phyloP scores from a whole-genome alignment of 2,329 filamentous ascomycete species.

The Arachnopeziza araneosa region DNA sequence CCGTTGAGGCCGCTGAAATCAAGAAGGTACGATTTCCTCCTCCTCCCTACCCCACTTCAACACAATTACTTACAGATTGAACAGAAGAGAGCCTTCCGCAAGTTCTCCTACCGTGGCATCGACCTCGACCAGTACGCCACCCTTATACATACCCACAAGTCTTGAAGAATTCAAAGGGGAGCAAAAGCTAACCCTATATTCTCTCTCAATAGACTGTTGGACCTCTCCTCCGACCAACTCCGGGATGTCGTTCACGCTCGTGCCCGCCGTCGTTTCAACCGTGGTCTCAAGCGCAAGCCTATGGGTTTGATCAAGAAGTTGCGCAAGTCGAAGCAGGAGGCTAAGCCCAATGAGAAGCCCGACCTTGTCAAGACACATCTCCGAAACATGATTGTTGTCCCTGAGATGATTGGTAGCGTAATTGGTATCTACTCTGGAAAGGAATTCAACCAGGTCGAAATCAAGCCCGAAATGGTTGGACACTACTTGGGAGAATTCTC shows the following conservation, averaged over 20 bases:
- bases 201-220: conserved; percentile 70
- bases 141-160: conserved; percentile 16
- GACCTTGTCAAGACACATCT: conserved; percentile 99
- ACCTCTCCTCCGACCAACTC: conserved; percentile 97
- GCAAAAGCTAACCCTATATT: conserved; percentile 31
- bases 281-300: conserved; percentile 98
- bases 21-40: conserved; percentile 55
- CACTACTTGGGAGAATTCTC: conserved; percentile 99
- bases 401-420: conserved; percentile 99
- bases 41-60: neutral
- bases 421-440: conserved; percentile 99
- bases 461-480: conserved; percentile 99
- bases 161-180: conserved; percentile 31
- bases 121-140: conserved; percentile 94
- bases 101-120: conserved; percentile 99
- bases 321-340: conserved; percentile 98
- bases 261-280: conserved; percentile 98
- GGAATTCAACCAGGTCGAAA: conserved; percentile 99
- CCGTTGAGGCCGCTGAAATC: conserved; percentile 97
- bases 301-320: conserved; percentile 99
- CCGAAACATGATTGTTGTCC: conserved; percentile 99
- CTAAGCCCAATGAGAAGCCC: conserved; percentile 99
- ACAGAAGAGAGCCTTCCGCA: conserved; percentile 93
- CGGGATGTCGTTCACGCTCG: conserved; percentile 99
- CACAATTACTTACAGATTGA: neutral